Evolutionary conservation across 768 basidiomycete species (phyloP).

Genomic region (Amanita pseudoporphyria): DNA sequence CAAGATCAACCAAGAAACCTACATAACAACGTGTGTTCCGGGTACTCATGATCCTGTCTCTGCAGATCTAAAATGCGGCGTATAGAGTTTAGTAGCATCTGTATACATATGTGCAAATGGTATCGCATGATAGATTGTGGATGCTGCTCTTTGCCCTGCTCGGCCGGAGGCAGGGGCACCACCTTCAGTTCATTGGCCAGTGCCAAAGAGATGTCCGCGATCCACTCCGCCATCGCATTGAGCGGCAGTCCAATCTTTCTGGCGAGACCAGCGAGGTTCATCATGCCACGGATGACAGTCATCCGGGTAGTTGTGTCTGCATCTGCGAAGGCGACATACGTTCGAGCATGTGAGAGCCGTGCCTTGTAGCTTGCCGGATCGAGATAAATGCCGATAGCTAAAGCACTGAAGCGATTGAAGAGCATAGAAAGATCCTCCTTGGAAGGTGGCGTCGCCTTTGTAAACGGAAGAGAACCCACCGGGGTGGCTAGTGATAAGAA

Average conservation of each 20-base stretch:
- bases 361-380: conserved; percentile 37
- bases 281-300: conserved; percentile 69
- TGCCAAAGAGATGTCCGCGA: conserved; percentile 44
- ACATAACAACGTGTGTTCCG: conserved; percentile 42
- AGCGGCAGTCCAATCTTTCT: conserved; percentile 33
- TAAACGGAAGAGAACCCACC: conserved; percentile 59
- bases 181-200: conserved; percentile 48
- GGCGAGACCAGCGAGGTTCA: conserved; percentile 57
- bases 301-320: conserved; percentile 54
- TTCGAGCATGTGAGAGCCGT: conserved; percentile 55
- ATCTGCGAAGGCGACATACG: conserved; percentile 57
- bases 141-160: conserved; percentile 8
- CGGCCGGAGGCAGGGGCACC: conserved; percentile 12
- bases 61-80: conserved; percentile 38
- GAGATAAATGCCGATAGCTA: conserved; percentile 62
- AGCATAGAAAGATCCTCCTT: conserved; percentile 59
- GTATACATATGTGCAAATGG: conserved; percentile 28
- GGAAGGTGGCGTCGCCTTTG: conserved; percentile 38
- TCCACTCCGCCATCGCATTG: conserved; percentile 49
- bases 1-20: background rate
- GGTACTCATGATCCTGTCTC: conserved; percentile 35
- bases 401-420: conserved; percentile 71
- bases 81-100: conserved; percentile 47
- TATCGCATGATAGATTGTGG: conserved; percentile 11
- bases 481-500: conserved; percentile 66